phyloP scores from a whole-genome alignment of 768 basidiomycete genomes.

The Serendipita vermifera region DNA sequence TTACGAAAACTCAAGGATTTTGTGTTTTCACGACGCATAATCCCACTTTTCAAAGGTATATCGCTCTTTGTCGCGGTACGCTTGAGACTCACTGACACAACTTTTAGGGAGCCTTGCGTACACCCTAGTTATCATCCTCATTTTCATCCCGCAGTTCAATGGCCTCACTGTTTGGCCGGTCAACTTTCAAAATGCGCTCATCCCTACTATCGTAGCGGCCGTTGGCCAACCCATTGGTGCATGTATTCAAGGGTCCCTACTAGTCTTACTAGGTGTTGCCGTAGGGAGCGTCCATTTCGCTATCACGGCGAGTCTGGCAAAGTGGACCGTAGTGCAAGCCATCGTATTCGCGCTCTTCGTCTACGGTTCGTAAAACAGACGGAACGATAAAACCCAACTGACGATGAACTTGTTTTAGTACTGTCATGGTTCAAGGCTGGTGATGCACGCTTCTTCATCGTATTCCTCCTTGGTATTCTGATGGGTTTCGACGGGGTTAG shows the following conservation, averaged over 20 bases:
- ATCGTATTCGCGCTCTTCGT: neutral
- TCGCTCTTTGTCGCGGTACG: neutral
- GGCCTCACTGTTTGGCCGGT: neutral
- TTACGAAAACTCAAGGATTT: neutral
- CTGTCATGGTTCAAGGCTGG: neutral
- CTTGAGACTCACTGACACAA: neutral
- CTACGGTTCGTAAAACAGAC: neutral
- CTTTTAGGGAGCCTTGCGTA: neutral
- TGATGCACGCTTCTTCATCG: neutral
- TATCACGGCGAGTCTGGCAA: neutral
- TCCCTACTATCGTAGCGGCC: neutral
- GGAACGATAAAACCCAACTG: neutral
- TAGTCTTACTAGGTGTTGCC: neutral
- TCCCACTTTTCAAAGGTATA: neutral
- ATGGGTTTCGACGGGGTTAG: neutral
- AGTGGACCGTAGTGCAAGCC: neutral
- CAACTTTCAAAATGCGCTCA: conserved; percentile 5
- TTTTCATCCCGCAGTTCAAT: neutral
- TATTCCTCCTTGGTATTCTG: neutral
- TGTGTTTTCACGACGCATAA: neutral
- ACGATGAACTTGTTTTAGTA: neutral
- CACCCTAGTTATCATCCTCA: neutral
- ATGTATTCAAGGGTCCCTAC: neutral
- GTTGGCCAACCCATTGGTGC: neutral
- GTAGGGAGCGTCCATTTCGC: neutral